Conservation (phyloP, 78 protist genomes). For the Dictyostelium brefeldianum region DNA sequence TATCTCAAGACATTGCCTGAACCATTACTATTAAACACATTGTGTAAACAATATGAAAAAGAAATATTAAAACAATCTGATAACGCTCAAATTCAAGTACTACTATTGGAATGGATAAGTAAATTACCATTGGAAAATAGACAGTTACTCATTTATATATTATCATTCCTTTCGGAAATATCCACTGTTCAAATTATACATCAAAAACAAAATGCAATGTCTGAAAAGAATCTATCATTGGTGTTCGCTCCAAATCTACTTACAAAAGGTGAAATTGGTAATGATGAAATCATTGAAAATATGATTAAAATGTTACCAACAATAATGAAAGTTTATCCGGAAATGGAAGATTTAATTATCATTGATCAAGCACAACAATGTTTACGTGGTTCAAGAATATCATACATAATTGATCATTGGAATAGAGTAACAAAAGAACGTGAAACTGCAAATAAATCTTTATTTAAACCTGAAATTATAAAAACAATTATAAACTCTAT, state of each 20-base stretch:
- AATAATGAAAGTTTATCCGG: constrained; percentile 30
- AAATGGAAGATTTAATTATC: constrained; percentile 25
- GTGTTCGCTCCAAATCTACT: constrained; percentile 72
- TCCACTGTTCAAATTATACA: constrained; percentile 8
- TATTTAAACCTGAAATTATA: constrained; percentile 47
- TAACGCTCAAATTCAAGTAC: background rate
- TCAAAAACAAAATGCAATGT: constrained; percentile 43
- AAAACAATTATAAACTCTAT: constrained; percentile 32
- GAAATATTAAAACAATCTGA: background rate
- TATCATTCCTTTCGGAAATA: constrained; percentile 55
- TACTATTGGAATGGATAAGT: constrained; percentile 54
- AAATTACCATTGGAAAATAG: constrained; percentile 56
- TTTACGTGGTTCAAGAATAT: constrained; percentile 17
- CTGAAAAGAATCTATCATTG: constrained; percentile 63
- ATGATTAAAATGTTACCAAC: constrained; percentile 36
- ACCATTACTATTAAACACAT: constrained; percentile 7
- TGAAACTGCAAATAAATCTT: constrained; percentile 30
- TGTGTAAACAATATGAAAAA: constrained; percentile 36
- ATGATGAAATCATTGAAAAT: constrained; percentile 67
- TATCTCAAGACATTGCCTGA: constrained; percentile 66
- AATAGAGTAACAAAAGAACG: constrained; percentile 5
- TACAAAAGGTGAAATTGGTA: constrained; percentile 75
- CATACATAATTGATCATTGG: constrained; percentile 72
- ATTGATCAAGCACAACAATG: constrained; percentile 61
- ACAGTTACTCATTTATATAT: constrained; percentile 31